phyloP scores from a whole-genome alignment of 306 rosid species.

The Nissolia schottii region DNA sequence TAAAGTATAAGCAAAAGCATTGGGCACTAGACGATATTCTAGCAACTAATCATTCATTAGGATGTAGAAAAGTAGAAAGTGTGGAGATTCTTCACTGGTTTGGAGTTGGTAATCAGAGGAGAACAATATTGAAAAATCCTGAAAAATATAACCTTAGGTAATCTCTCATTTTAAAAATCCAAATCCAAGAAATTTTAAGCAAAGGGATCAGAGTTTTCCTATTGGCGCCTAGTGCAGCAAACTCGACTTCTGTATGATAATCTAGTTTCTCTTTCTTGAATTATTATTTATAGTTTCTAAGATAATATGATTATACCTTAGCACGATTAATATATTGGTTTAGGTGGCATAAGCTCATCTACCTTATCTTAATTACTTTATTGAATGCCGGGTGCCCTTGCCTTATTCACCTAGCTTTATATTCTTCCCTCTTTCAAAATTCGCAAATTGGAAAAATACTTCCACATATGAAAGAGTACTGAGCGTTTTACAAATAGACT shows the following conservation, averaged over 20 bases:
- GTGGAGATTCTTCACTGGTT: neutral
- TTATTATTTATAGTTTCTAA: neutral
- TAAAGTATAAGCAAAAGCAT: neutral
- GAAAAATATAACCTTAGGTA: neutral
- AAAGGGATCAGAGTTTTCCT: neutral
- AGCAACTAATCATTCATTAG: conserved; percentile 27
- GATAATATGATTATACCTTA: conserved; percentile 9
- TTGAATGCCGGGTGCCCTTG: neutral
- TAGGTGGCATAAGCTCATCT: neutral
- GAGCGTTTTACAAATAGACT: neutral
- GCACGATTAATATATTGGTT: neutral
- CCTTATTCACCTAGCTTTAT: neutral
- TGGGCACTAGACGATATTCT: conserved; percentile 22
- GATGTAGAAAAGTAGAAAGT: neutral
- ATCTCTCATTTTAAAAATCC: no score
- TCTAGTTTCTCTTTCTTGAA: neutral
- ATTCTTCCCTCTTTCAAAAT: neutral
- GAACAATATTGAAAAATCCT: neutral
- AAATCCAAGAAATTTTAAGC: no score
- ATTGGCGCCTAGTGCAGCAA: neutral
- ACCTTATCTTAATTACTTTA: conserved; percentile 3
- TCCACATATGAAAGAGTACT: neutral
- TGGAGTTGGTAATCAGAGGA: neutral
- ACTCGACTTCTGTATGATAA: neutral
- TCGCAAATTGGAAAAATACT: neutral